Conservation (phyloP, 2,329 filamentous ascomycete genomes). For the Penicillium thymicola region DNA sequence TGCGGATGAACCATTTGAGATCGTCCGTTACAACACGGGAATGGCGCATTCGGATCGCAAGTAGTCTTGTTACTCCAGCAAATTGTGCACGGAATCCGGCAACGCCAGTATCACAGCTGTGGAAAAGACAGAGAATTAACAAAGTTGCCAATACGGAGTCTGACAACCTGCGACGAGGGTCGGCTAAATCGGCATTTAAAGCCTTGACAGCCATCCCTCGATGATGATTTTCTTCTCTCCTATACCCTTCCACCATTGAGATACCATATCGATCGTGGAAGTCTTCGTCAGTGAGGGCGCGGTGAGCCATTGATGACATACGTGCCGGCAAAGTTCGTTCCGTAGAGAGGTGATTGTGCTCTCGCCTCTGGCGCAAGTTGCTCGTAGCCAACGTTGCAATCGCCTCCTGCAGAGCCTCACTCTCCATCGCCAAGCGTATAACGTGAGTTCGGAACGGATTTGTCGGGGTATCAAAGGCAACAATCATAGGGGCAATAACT, state of each 20-base stretch:
- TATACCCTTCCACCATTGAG: slow-evolving; percentile 55
- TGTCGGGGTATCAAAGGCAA: slow-evolving; percentile 79
- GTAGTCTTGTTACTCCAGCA: slow-evolving; percentile 85
- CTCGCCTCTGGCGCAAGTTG: slow-evolving; percentile 78
- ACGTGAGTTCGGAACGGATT: slow-evolving; percentile 87
- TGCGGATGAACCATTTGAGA: slow-evolving; percentile 75
- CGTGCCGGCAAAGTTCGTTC: slow-evolving; percentile 50
- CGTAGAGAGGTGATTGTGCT: slow-evolving; percentile 53
- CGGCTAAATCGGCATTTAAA: slow-evolving; percentile 78
- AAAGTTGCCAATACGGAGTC: slow-evolving; percentile 87
- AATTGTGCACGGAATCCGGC: slow-evolving; percentile 93
- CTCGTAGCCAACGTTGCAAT: slow-evolving; percentile 86
- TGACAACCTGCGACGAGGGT: slow-evolving; percentile 69
- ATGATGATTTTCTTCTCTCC: slow-evolving; percentile 75
- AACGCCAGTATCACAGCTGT: slow-evolving; percentile 89
- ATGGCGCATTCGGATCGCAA: slow-evolving; percentile 68
- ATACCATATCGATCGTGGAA: slow-evolving; percentile 43
- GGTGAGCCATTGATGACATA: slow-evolving; percentile 48
- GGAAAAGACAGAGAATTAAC: slow-evolving; percentile 83
- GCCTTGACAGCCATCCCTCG: slow-evolving; percentile 79
- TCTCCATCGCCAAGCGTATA: slow-evolving; percentile 70
- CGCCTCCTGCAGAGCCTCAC: slow-evolving; percentile 83
- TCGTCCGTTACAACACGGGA: slow-evolving; percentile 64
- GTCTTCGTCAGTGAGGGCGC: slow-evolving; percentile 39
- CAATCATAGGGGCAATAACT: slow-evolving; percentile 86